Evolutionary conservation across 768 basidiomycete genomes (phyloP), one percentile per base, ranked within the genome.

Genomic region (Suillus plorans): DNA sequence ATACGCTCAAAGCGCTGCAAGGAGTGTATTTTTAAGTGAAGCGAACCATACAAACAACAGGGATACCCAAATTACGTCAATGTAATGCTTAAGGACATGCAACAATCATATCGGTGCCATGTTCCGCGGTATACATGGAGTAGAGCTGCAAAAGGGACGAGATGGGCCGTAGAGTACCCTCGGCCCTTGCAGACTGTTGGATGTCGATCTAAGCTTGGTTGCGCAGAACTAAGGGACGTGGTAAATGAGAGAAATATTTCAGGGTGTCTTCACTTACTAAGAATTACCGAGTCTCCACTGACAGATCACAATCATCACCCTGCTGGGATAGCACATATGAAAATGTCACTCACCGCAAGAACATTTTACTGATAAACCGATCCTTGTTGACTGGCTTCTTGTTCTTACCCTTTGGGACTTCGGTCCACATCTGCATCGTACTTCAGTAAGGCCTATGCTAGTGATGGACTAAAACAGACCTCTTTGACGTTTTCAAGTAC

Each of bases 381-480:
- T 99, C 97, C 80, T 99, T 99, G 83, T 99, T 99, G 63, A 99
- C 89, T 8, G 97, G 94, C 75, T 98, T 99, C 82, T 97, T 98
- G 75, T 95, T 95, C 81, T 99, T 99, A 47, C 95, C 95, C 79
- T 98, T 99, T 22, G 97, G 97, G 56, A 89, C 78, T 77, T 99
- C 97, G 25, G 96, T 98, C 97, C 97, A 99, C 97, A 99, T 99
- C 95, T 99, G 67, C 41, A 65, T 59, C 68, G 25, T 31, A 31
- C 52, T 67, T 68, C 36, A 68, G 36, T 2, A 53, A 14, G 42
- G 59, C 36, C 34, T 63, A 25, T 7, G 20, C 45, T 56, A 47
- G 52, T 44, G 53, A 68, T 63, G 53, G 18, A 41, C 53, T 16
- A n/a, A 25, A 65, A 74, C 85, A 67, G 72, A 86, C 95, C 89